Evolutionary conservation across 208 protist genomes (phyloP).

Genomic region (Vickermania spadyakhi): DNA sequence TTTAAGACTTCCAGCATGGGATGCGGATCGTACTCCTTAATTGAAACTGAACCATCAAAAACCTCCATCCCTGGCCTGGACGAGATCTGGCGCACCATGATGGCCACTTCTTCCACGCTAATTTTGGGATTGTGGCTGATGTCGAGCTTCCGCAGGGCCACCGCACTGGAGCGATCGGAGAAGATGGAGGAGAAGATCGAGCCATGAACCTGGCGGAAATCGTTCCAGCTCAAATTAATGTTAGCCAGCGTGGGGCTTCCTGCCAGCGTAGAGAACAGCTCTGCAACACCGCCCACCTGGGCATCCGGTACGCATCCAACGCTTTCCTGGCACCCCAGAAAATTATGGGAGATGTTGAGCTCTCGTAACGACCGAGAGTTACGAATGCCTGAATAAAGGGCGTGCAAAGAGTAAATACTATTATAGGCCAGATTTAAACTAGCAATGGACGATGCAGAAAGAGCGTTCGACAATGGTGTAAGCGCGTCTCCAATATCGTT

Average conservation of each 20-base stretch:
- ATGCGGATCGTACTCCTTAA: constrained; percentile 1
- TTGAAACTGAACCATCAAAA: constrained; percentile 16
- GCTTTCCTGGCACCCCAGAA: constrained; percentile 38
- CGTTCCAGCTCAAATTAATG: constrained; percentile 66
- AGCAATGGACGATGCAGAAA: constrained; percentile 13
- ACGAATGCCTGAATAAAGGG: constrained; percentile 3
- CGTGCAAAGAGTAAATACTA: constrained; percentile 12
- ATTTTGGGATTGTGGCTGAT: constrained; percentile 36
- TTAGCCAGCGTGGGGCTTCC: constrained; percentile 24
- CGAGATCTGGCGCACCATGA: constrained; percentile 12
- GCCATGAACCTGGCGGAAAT: constrained; percentile 42
- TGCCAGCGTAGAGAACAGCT: constrained; percentile 23
- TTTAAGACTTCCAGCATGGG: constrained; percentile 12
- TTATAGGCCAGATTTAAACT: constrained; percentile 20
- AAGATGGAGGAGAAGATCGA: constrained; percentile 23
- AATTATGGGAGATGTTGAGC: constrained; percentile 71
- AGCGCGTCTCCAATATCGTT: constrained; percentile 24
- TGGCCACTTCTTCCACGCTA: constrained; percentile 9
- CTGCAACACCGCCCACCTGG: constrained; percentile 18
- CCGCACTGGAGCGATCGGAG: neutral
- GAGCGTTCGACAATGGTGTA: constrained; percentile 11
- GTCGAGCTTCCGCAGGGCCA: constrained; percentile 17
- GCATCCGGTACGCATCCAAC: constrained; percentile 7
- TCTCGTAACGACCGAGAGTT: constrained; percentile 21
- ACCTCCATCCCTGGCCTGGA: constrained; percentile 16